phyloP scores from a whole-genome alignment of 768 basidiomycete species.

The Aureoboletus auriporus region DNA sequence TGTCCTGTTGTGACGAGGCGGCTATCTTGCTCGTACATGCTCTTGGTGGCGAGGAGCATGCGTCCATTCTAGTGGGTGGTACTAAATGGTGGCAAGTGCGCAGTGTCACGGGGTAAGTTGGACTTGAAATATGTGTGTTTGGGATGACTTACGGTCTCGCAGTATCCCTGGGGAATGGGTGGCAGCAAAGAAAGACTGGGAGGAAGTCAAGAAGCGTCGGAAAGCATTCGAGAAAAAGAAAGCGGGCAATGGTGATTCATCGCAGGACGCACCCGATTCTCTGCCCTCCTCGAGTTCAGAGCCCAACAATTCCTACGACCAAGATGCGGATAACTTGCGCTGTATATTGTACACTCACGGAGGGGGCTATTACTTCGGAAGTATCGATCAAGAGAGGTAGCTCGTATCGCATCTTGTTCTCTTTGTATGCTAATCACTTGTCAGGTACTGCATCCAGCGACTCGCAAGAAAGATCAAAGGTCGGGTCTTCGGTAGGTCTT shows the following conservation, averaged over 20 bases:
- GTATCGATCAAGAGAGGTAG: constrained; percentile 72
- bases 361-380: constrained; percentile 84
- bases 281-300: constrained; percentile 20
- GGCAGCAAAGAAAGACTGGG: constrained; percentile 78
- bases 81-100: constrained; percentile 98
- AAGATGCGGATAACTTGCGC: constrained; percentile 78
- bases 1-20: constrained; percentile 71
- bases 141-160: constrained; percentile 9
- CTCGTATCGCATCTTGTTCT: background rate
- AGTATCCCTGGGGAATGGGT: constrained; percentile 90
- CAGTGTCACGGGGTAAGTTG: constrained; percentile 65
- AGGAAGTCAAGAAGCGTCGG: constrained; percentile 55
- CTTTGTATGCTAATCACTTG: background rate
- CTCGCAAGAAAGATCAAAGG: constrained; percentile 92
- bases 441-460: constrained; percentile 71
- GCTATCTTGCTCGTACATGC: constrained; percentile 69
- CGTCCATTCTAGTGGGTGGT: constrained; percentile 74
- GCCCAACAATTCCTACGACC: constrained; percentile 44
- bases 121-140: constrained; percentile 1
- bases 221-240: constrained; percentile 44
- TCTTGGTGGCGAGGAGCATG: constrained; percentile 78
- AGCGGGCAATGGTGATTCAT: constrained; percentile 1
- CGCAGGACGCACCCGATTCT: constrained; percentile 14
- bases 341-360: constrained; percentile 84
- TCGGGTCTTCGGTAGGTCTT: constrained; percentile 66